Percentiles rank a stretch among this genome's conserved stretches.
Conservation (phyloP, 148 eudicot genomes). For the Vaccinium vitisidaea region DNA sequence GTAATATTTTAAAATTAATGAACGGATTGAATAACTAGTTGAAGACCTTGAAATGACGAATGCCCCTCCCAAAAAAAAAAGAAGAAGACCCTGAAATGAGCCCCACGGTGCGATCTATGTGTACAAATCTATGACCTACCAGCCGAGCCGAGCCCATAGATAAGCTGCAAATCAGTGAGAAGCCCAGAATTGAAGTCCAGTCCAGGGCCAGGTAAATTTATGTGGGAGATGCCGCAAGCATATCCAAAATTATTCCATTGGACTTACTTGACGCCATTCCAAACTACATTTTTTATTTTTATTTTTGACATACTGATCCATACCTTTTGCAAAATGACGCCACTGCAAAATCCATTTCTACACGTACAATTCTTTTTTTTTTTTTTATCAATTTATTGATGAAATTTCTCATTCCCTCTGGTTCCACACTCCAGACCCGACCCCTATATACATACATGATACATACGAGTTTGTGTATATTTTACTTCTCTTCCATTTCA, state of each 20-base stretch:
- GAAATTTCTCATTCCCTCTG: not conserved
- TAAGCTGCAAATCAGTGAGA: not conserved
- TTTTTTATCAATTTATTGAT: not conserved
- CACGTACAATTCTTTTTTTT: not conserved
- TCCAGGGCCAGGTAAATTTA: not conserved
- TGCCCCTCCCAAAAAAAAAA: no score
- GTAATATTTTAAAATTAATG: no score
- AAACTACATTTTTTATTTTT: not conserved
- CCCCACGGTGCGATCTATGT: no score
- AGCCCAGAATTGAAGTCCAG: not conserved
- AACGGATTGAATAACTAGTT: no score
- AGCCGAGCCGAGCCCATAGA: not conserved
- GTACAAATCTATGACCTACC: not conserved
- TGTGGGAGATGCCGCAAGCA: slow-evolving; percentile 12
- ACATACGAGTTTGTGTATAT: not conserved
- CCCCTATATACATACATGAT: not conserved
- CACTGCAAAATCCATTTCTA: not conserved
- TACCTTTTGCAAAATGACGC: not conserved
- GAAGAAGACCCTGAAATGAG: no score
- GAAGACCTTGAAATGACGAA: no score
- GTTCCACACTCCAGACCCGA: not conserved
- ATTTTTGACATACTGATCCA: no score
- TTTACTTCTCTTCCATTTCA: not conserved
- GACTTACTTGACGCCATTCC: slow-evolving; percentile 24
- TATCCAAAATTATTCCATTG: slow-evolving; percentile 17